These are phyloP conservation scores for Microdochium bolleyi DNA, from an alignment of 2,329 filamentous ascomycete species.

Conservation along the genomic window DNA sequence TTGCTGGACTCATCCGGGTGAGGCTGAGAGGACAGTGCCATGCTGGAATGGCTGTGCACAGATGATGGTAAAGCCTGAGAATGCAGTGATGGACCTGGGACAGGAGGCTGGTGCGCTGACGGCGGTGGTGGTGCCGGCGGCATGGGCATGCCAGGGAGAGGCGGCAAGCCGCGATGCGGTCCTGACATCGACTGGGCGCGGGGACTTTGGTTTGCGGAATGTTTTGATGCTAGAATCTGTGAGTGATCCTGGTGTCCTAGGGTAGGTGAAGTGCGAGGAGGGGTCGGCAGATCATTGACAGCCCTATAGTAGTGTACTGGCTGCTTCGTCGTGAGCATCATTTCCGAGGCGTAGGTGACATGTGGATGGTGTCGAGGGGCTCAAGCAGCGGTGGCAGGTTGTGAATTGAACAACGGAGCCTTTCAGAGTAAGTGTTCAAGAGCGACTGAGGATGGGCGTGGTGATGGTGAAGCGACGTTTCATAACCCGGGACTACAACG, in stretches of 20 bases:
- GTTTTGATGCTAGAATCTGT: conserved; percentile 29
- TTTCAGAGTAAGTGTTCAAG: neutral
- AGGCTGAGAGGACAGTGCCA: conserved; percentile 55
- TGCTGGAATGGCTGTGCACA: conserved; percentile 17
- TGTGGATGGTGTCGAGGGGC: neutral
- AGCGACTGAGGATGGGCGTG: neutral
- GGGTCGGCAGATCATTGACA: conserved; percentile 55
- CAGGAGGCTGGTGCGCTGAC: conserved; percentile 6
- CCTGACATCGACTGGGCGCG: conserved; percentile 55
- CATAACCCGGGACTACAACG: neutral
- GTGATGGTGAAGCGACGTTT: neutral
- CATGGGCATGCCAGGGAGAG: conserved; percentile 57
- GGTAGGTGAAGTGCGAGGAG: conserved; percentile 48
- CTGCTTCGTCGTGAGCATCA: conserved; percentile 56
- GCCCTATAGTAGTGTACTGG: conserved; percentile 49
- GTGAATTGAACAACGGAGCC: neutral
- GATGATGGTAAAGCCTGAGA: conserved; percentile 10
- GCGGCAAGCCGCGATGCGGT: conserved; percentile 62
- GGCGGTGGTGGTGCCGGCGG: conserved; percentile 21
- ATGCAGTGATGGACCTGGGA: conserved; percentile 18
- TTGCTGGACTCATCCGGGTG: conserved; percentile 64
- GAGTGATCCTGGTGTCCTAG: conserved; percentile 39
- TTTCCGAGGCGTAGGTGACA: conserved; percentile 23
- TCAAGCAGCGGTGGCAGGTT: neutral
- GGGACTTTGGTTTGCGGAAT: conserved; percentile 37